Base-by-base conservation (phyloP, 1,284 basidiomycete species). In the Cerioporus squamosus region DNA sequence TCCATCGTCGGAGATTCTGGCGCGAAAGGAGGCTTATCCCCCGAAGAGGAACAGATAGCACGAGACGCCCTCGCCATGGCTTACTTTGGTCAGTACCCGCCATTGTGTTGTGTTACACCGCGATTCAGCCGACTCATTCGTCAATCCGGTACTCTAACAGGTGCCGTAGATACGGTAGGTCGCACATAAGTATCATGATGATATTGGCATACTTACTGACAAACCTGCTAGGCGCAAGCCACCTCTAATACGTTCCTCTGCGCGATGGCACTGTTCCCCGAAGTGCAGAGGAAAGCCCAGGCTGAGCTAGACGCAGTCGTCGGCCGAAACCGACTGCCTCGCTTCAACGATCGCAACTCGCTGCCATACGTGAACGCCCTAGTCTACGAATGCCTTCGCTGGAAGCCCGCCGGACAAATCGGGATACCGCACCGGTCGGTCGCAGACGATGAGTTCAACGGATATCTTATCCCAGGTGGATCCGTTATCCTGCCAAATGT, bases 251-350 rank as follows among this genome's bases (percentile, higher is more conserved):
- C 39, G 10, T 61, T 61, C 45, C 57, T 70, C 23, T 56, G 63
- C 8, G 66, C 66, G 10, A 68, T 73, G 67, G 51, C 59, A 14
- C 46, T 60, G 1, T 49, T 67, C 42, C 68, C 70, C 1, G 64
- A 68, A 8, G 64, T 68, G 1, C 67, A 67, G 44, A 22, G 22
- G 17, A 63, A 57, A 42, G 68, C 69, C 5, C 74, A 75, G 31
- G 55, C 59, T 2, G 71, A 76, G 53, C 52, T 74, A 10, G 73
- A 74, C 44, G 14, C 49, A 0, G 57, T 70, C 17, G 44, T 69
- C 1, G 65, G 68, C 8, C 38, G 50, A 12, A 22, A 45, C 18
- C 57, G 67, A 8, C 58, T 66, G 9, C 65, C 64, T 0, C 51
- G 59, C 5, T 63, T 66, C 31, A 29, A 22, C 9, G 65, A 70